These are phyloP conservation scores for Tympanopsis confertula DNA, from an alignment of 2,329 filamentous ascomycete genomes.

Conservation along the genomic window DNA sequence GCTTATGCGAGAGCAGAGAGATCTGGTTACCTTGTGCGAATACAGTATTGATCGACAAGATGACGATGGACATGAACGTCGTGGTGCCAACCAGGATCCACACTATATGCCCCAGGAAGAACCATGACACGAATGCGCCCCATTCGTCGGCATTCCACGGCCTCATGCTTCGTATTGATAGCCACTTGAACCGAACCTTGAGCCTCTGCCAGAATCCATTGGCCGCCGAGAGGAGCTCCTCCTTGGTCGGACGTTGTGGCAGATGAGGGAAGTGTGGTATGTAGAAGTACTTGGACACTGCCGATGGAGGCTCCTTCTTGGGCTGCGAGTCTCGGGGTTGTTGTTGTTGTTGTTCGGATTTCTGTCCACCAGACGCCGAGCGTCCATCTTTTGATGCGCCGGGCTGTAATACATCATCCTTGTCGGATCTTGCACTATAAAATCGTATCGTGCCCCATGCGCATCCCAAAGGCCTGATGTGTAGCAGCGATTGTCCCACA, in stretches of 20 bases:
- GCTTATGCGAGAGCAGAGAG: background rate
- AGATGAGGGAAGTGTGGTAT: conserved; percentile 51
- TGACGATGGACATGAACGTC: conserved; percentile 86
- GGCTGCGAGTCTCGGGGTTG: conserved; percentile 9
- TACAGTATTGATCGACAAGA: conserved; percentile 87
- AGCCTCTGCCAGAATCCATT: conserved; percentile 86
- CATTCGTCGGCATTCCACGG: conserved; percentile 97
- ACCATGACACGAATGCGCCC: conserved; percentile 89
- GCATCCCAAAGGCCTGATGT: too few relatives aligned
- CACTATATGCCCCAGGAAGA: conserved; percentile 80
- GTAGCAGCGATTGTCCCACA: too few relatives aligned
- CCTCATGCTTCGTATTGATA: conserved; percentile 82
- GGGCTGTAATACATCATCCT: conserved; percentile 13
- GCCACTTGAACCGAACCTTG: conserved; percentile 92
- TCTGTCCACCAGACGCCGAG: conserved; percentile 7
- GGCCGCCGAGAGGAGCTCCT: conserved; percentile 82
- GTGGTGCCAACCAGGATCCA: conserved; percentile 95
- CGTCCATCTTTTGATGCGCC: conserved; percentile 13
- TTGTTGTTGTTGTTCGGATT: conserved; percentile 8
- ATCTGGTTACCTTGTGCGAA: conserved; percentile 68
- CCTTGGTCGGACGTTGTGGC: conserved; percentile 82
- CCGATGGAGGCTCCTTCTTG: conserved; percentile 31
- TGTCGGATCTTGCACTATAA: too few relatives aligned
- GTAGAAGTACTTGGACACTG: conserved; percentile 48
- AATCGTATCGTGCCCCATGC: too few relatives aligned